Evolutionary conservation across 805 yeast genomes (phyloP), one percentile per base, ranked within the genome.

Genomic region (Pichia heedii): DNA sequence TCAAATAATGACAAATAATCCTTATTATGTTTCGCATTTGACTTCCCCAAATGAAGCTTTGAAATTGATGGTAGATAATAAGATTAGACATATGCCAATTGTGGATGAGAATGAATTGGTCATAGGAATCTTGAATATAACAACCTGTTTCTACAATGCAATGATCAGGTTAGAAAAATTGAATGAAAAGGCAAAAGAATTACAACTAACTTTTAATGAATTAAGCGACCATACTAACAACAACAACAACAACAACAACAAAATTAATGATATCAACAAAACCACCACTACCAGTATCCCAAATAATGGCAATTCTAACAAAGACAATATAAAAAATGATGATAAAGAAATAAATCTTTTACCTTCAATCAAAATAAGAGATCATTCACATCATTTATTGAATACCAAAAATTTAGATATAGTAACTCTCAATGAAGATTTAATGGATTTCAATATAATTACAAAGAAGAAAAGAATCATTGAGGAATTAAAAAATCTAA

Each of bases 81-180:
- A 62, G 32, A 66, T 70, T 22, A 60, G 74, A 45, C 74, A 70
- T 50, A 54, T 70, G 41, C 74, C 75, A 1, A 54, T 70, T 4
- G 43, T 63, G 4, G 69, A 69, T 45, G 61, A 58, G 19, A 39
- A 37, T 11, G 65, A 62, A 3, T 36, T 49, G 8, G 70, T 69
- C 27, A 63, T 61, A n/a, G 74, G 73, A 2, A 63, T 70, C 12
- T 52, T 70, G 22, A 71, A 70, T 51, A 69, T 70, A 29, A 70
- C 74, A 4, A 61, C 68, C 40, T 70, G 75, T 39, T 70, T 69
- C 50, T 67, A 69, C 43, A 72, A 70, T 48, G 74, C 72, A 0
- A 65, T 70, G 68, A 52, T 63, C 3, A 53, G 69, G 39, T 51
- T 70, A 22, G 74, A 70, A 47, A 62, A 65, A 39, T 62, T 70